Conservation (phyloP, 371 early-diverging fungal genomes). For the Mucor plumbeus region DNA sequence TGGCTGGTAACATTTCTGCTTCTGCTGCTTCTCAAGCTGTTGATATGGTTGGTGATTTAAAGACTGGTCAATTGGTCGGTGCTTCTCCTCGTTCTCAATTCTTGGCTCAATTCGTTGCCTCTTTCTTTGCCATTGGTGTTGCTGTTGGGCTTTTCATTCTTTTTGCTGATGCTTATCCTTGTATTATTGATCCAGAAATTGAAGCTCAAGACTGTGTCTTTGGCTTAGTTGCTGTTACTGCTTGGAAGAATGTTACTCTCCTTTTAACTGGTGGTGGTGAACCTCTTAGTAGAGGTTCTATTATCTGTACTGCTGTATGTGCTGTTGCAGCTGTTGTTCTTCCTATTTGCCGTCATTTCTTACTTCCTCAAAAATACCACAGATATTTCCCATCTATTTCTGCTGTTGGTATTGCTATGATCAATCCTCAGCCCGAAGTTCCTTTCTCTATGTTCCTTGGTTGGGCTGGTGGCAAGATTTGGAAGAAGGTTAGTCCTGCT, state of each 20-base stretch:
- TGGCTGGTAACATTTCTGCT: conserved; percentile 67
- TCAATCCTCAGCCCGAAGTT: conserved; percentile 63
- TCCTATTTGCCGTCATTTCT: conserved; percentile 57
- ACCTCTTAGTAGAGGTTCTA: conserved; percentile 48
- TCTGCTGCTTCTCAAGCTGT: conserved; percentile 66
- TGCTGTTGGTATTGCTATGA: conserved; percentile 75
- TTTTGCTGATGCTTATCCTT: conserved; percentile 67
- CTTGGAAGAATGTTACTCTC: conserved; percentile 68
- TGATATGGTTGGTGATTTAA: conserved; percentile 72
- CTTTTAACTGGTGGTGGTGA: conserved; percentile 57
- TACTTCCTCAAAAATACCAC: conserved; percentile 58
- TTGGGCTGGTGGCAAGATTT: conserved; percentile 56
- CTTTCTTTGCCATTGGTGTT: conserved; percentile 62
- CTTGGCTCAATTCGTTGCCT: conserved; percentile 66
- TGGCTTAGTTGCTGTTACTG: conserved; percentile 59
- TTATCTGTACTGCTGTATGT: conserved; percentile 56
- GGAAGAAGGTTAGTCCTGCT: conserved; percentile 49
- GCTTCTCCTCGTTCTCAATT: conserved; percentile 71
- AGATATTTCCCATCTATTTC: conserved; percentile 64
- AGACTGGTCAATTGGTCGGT: conserved; percentile 65
- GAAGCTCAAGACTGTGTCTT: conserved; percentile 53
- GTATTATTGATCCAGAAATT: conserved; percentile 41
- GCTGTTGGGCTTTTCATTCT: conserved; percentile 64
- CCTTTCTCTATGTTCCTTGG: conserved; percentile 70
- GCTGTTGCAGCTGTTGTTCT: conserved; percentile 52